Evolutionary conservation across 2,329 filamentous ascomycete species (phyloP).

Genomic region (Fusarium nanum): DNA sequence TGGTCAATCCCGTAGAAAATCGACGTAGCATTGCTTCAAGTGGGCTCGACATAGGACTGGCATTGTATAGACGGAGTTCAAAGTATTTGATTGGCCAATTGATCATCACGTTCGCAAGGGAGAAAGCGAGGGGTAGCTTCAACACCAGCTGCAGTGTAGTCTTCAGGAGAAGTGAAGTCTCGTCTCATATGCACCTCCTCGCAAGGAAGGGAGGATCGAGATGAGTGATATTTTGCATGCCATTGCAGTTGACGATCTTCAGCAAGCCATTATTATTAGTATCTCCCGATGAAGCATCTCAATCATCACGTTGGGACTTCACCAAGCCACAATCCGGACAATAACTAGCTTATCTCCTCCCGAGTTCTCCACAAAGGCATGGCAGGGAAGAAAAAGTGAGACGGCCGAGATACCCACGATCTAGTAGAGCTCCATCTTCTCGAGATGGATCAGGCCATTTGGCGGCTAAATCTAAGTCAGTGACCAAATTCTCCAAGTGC

Average conservation of each 20-base stretch:
- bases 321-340: slow-evolving; percentile 35
- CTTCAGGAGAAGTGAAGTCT: slow-evolving; percentile 30
- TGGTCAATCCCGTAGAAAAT: slow-evolving; percentile 14
- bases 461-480: slow-evolving; percentile 62
- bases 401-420: slow-evolving; percentile 23
- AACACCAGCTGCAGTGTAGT: slow-evolving; percentile 23
- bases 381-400: slow-evolving; percentile 15
- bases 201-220: slow-evolving; percentile 34
- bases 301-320: slow-evolving; percentile 16
- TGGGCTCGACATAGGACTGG: slow-evolving; percentile 15
- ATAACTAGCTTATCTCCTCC: slow-evolving; percentile 5
- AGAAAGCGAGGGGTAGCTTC: slow-evolving; percentile 24
- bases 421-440: slow-evolving; percentile 60
- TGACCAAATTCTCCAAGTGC: slow-evolving; percentile 10
- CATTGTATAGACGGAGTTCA: slow-evolving; percentile 8
- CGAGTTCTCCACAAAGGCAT: slow-evolving; percentile 30
- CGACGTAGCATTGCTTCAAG: slow-evolving; percentile 35
- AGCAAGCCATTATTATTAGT: neutral
- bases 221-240: slow-evolving; percentile 32
- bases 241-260: slow-evolving; percentile 14
- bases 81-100: slow-evolving; percentile 41
- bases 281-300: slow-evolving; percentile 12
- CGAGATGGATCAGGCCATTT: slow-evolving; percentile 72
- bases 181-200: slow-evolving; percentile 29
- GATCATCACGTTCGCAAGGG: slow-evolving; percentile 22